Evolutionary conservation across 2,329 filamentous ascomycete species (phyloP), one percentile per base, ranked within the genome.

Genomic region (Clarireedia hainanense): DNA sequence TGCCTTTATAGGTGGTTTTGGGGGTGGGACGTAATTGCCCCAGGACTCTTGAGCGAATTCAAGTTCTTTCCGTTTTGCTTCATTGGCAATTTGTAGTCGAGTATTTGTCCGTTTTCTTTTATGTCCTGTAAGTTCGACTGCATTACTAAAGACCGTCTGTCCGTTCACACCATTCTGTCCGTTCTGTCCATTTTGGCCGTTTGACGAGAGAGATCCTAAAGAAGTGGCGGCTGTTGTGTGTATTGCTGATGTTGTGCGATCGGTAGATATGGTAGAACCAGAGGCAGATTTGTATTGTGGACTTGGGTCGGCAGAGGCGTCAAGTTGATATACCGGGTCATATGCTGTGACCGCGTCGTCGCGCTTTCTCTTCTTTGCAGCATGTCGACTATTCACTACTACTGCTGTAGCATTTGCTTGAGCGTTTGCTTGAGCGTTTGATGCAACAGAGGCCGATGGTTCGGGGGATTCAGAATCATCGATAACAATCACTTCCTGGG

Each of bases 141-240:
- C 81, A 50, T 88, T 85, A 66, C 88, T 4, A 34, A 34, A 34
- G 30, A 12, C 30, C 10, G 30, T 9, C 30, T 34, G 30, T 12
- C 30, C 30, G 9, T 34, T 34, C 10, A 34, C 10, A 12, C 30
- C 30, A 34, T 34, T 34, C 30, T 34, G 30, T 12, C 4, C 12
- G 10, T 34, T 34, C 30, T 34, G 85, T 37, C 77, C 79, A 61
- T 76, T 81, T 70, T 79, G 74, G 7, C 81, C 78, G 58, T 81
- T 82, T 0, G 82, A 84, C 15, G 68, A 70, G 43, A 82, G 73
- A 5, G 88, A 91, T 14, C 85, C 86, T 5, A 91, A 74, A 14
- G 92, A 97, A 0, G 94, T 96, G 5, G 91, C 85, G 45, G 92
- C 92, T 0, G 91, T 96, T 3, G 90, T 94, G 67, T 92, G 84